Evolutionary conservation across 1,284 basidiomycete genomes (phyloP).

Genomic region (Cutaneotrichosporon sp.): DNA sequence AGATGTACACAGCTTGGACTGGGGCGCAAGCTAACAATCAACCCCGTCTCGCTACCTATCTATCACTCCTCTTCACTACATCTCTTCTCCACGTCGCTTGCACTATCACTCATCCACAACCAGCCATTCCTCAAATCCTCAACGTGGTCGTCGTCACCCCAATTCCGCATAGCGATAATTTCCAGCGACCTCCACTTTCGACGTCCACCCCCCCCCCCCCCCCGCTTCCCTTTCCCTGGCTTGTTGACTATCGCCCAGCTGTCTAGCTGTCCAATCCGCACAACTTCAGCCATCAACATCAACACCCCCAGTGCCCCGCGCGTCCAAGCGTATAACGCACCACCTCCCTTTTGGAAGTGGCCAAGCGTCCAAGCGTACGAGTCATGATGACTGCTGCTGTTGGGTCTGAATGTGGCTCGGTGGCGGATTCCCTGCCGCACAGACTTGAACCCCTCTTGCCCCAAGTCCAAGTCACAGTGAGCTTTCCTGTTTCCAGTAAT

Average conservation of each 20-base stretch:
- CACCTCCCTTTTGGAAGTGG: neutral
- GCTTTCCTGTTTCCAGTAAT: neutral
- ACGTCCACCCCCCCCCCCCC: constrained; percentile 6
- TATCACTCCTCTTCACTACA: neutral
- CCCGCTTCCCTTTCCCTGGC: neutral
- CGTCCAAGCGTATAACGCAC: neutral
- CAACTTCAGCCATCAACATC: neutral
- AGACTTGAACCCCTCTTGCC: neutral
- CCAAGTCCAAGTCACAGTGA: neutral
- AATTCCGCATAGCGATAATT: neutral
- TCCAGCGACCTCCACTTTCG: constrained; percentile 11
- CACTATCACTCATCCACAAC: neutral
- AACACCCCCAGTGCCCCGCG: neutral
- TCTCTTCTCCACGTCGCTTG: neutral
- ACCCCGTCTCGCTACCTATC: neutral
- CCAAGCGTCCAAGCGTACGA: neutral
- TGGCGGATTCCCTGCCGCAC: constrained; percentile 2
- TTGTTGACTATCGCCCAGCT: neutral
- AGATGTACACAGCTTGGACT: neutral
- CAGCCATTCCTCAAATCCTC: neutral
- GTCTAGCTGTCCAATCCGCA: neutral
- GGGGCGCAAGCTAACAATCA: neutral
- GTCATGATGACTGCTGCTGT: neutral
- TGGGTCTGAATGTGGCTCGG: neutral
- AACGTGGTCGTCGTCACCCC: neutral